Evolutionary conservation across 106 monocot genomes (phyloP).

Genomic region (Iris macrosiphon): DNA sequence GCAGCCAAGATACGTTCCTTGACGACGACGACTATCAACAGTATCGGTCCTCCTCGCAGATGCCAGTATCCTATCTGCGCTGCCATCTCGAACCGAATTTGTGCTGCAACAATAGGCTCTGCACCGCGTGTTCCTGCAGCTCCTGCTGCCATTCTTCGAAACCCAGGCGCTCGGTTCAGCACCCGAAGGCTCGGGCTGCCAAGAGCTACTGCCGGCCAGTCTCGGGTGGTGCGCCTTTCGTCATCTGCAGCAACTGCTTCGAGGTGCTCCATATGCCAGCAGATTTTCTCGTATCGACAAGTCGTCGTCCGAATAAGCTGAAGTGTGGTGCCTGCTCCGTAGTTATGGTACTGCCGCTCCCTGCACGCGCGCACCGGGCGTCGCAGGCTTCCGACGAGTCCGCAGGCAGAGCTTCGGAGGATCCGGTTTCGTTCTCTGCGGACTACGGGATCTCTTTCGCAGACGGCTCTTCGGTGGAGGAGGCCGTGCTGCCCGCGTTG

Average conservation of each 20-base stretch:
- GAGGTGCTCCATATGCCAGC: slow-evolving; percentile 54
- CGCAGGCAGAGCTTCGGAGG: neutral
- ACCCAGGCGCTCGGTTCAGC: neutral
- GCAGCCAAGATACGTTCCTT: too few species aligned
- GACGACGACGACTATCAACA: too few species aligned
- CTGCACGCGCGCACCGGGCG: slow-evolving; percentile 3
- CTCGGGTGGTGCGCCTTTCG: slow-evolving; percentile 53
- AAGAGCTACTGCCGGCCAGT: slow-evolving; percentile 49
- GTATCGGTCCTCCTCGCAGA: too few species aligned
- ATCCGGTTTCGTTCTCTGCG: slow-evolving; percentile 10
- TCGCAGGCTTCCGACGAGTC: neutral
- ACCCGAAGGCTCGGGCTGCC: neutral
- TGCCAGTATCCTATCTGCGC: too few species aligned
- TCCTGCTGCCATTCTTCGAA: slow-evolving; percentile 11
- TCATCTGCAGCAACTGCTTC: slow-evolving; percentile 52
- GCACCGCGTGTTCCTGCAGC: slow-evolving; percentile 3
- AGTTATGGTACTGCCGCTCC: slow-evolving; percentile 33
- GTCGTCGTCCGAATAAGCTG: slow-evolving; percentile 32
- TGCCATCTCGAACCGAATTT: neutral
- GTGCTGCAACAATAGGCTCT: neutral
- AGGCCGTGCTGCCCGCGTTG: too few species aligned
- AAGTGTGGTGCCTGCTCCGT: slow-evolving; percentile 53
- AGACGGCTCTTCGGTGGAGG: slow-evolving; percentile 28
- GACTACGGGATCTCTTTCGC: slow-evolving; percentile 16
- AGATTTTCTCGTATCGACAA: slow-evolving; percentile 42